Base-by-base conservation (phyloP, 306 rosid genomes). In the Castanea mollissima region DNA sequence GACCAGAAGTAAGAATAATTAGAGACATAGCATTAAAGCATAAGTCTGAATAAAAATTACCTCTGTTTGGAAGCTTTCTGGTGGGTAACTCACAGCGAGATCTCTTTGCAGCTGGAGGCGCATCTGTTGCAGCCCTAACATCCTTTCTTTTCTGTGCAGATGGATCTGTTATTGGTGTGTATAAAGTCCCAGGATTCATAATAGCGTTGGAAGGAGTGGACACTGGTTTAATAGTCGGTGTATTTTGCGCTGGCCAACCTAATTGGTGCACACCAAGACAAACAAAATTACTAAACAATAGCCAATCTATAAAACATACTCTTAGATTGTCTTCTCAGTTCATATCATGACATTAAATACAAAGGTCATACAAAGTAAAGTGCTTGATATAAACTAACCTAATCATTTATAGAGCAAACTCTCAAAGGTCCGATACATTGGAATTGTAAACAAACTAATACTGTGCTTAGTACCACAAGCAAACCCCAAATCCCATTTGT, bases 121-220 rank as follows among this genome's bases (percentile, higher is more conserved):
- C 86, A 55, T 82, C 82, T 5, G 25, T 21, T 51, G 69, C 32
- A 52, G 27, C 46, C 51, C 29, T 86, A 20, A 77, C 41, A 46
- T 64, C 84, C 78, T 89, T 94, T 79, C 94, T 89, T 85, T 92
- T 94, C 9, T 73, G 78, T 35, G 79, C 38, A 59, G 88, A 81
- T 16, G 58, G 52, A 31, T 78, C 80, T 19, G 78, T 46, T 65
- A 80, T 34, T 8, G 92, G 83, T 3, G 91, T 62, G 58, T 88
- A 67, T 75, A 75, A 78, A 78, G 76, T 89, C 73, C 80, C 85
- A 79, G 85, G 72, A 52, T 69, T 85, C 32, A 74, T 41, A 77
- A 74, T 87, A 63, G 74, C 58, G 86, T 73, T 88, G 74, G 76
- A 52, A 65, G 92, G 85, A 54, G 83, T 89, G 73, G 89, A 81